Percentiles rank a stretch among this genome's conserved stretches.
Conservation (phyloP, 139 green algal species). For the Picocystis salinarum region DNA sequence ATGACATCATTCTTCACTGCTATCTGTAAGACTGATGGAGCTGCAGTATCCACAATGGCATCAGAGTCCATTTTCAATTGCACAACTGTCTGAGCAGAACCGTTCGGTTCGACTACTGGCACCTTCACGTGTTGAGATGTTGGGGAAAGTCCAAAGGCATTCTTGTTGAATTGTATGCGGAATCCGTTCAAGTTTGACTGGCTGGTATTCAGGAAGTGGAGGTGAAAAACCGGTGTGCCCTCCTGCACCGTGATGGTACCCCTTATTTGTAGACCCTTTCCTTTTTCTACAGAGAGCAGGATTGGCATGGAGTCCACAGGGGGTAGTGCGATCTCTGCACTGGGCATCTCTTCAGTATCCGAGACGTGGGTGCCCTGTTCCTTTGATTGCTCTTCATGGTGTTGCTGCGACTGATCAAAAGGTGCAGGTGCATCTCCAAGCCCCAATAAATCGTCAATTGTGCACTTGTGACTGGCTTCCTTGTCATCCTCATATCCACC, state of each 20-base stretch:
- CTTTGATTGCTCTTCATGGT: background rate
- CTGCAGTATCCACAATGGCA: too few relatives aligned
- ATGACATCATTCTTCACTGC: too few relatives aligned
- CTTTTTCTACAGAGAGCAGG: constrained; percentile 41
- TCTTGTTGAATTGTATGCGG: constrained; percentile 92
- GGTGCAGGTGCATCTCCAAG: constrained; percentile 3
- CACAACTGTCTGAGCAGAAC: constrained; percentile 7
- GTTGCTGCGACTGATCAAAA: background rate
- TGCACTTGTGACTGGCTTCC: background rate
- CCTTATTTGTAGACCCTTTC: constrained; percentile 52
- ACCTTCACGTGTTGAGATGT: constrained; percentile 25
- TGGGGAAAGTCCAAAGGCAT: constrained; percentile 63
- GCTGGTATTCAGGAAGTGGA: constrained; percentile 48
- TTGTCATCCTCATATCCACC: too few relatives aligned
- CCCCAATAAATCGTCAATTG: constrained; percentile 3
- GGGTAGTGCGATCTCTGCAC: constrained; percentile 1
- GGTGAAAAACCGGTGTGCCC: constrained; percentile 32
- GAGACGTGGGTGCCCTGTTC: background rate
- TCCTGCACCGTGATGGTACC: constrained; percentile 27
- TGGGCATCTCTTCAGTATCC: background rate
- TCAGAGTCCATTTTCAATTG: constrained; percentile 24
- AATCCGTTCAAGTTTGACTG: constrained; percentile 49
- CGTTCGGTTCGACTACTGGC: constrained; percentile 4
- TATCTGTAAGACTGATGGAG: too few relatives aligned
- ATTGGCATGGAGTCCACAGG: constrained; percentile 20